Evolutionary conservation across 1,284 basidiomycete species (phyloP).

Genomic region (Singerocomus inundabilis): DNA sequence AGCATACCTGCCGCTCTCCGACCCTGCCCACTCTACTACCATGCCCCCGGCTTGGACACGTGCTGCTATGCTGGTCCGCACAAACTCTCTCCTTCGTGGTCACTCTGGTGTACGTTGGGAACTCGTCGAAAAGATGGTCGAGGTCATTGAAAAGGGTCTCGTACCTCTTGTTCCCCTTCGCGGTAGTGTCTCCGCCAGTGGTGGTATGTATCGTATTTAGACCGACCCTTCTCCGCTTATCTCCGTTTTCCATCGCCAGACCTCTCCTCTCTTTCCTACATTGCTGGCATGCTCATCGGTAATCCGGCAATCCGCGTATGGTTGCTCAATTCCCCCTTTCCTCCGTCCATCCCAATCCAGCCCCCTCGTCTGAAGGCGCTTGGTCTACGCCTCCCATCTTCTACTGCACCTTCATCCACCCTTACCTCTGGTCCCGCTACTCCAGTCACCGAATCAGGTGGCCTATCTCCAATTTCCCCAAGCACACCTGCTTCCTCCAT

Average conservation of each 20-base stretch:
- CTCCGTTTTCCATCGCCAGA: slow-evolving; percentile 40
- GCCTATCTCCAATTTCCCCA: slow-evolving; percentile 21
- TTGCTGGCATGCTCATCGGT: slow-evolving; percentile 76
- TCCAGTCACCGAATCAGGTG: slow-evolving; percentile 17
- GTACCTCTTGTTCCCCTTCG: slow-evolving; percentile 84
- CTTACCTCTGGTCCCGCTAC: slow-evolving; percentile 21
- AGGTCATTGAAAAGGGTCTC: slow-evolving; percentile 70
- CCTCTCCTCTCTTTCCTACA: slow-evolving; percentile 78
- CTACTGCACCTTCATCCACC: slow-evolving; percentile 1
- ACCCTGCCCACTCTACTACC: slow-evolving; percentile 63
- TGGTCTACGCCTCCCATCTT: slow-evolving; percentile 16
- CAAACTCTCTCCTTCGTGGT: slow-evolving; percentile 85
- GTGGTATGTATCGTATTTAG: slow-evolving; percentile 46
- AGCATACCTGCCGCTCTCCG: slow-evolving; percentile 58
- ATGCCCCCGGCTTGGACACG: slow-evolving; percentile 94
- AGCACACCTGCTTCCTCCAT: slow-evolving; percentile 33
- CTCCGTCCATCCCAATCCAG: neutral
- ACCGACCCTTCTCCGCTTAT: neutral
- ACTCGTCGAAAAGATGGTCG: slow-evolving; percentile 76
- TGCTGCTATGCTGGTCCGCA: slow-evolving; percentile 81
- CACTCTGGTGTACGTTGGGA: slow-evolving; percentile 85
- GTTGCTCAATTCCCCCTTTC: slow-evolving; percentile 16
- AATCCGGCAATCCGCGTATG: slow-evolving; percentile 78
- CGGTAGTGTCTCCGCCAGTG: slow-evolving; percentile 80
- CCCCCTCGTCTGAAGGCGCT: slow-evolving; percentile 1